phyloP scores from a whole-genome alignment of 2,329 filamentous ascomycete genomes.

The Graphilbum fragrans region DNA sequence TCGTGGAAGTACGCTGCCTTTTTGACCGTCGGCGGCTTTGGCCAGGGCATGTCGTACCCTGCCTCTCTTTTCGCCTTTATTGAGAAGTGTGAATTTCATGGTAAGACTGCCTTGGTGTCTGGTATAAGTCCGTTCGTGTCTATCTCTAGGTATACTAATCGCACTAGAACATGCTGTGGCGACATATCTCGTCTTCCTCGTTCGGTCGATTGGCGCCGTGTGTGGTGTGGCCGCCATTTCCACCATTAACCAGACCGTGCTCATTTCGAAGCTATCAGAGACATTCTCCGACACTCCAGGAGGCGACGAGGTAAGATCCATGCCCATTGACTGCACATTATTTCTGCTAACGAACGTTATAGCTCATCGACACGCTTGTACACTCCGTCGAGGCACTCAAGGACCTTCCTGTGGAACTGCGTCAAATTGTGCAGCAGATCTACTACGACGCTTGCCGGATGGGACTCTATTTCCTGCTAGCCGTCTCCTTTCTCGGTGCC shows the following conservation, averaged over 20 bases:
- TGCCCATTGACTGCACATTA: not conserved
- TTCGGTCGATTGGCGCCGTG: slow-evolving; percentile 50
- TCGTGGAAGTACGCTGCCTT: slow-evolving; percentile 33
- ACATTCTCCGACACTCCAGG: slow-evolving; percentile 2
- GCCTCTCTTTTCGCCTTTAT: not conserved
- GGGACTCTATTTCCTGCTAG: slow-evolving; percentile 6
- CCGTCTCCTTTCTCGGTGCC: not conserved
- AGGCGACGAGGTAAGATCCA: not conserved
- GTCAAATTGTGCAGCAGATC: slow-evolving; percentile 2
- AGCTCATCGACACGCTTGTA: slow-evolving; percentile 4
- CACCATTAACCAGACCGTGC: slow-evolving; percentile 44
- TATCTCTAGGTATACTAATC: not conserved
- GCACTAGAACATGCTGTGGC: not conserved
- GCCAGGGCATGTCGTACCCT: slow-evolving; percentile 9
- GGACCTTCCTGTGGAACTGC: slow-evolving; percentile 2
- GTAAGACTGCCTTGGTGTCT: slow-evolving; percentile 30
- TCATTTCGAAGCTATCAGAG: not conserved
- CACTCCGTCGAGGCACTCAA: slow-evolving; percentile 7
- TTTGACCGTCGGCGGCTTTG: slow-evolving; percentile 6
- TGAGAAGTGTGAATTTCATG: not conserved
- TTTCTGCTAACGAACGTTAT: not conserved
- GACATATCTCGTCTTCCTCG: slow-evolving; percentile 36
- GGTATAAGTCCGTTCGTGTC: slow-evolving; percentile 31
- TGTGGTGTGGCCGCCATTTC: slow-evolving; percentile 53
- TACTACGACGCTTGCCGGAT: slow-evolving; percentile 7